These are phyloP conservation scores for Rubroshorea leprosula DNA, from an alignment of 345 rosid species.

Conservation along the genomic window DNA sequence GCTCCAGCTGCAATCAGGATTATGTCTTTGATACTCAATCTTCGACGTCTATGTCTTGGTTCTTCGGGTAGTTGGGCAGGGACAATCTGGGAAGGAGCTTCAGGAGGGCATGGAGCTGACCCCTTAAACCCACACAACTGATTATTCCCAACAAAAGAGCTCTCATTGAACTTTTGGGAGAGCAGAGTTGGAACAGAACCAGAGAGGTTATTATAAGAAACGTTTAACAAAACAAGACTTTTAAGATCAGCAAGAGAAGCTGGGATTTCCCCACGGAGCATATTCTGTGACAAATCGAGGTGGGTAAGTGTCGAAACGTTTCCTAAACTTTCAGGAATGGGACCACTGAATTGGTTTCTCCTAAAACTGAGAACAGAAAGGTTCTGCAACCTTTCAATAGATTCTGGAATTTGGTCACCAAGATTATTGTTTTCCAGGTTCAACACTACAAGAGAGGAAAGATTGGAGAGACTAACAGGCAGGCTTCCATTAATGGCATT, in stretches of 20 bases:
- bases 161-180: conserved; percentile 61
- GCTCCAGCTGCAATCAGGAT: conserved; percentile 75
- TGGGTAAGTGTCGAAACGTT: conserved; percentile 34
- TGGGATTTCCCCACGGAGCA: conserved; percentile 68
- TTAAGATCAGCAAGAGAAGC: conserved; percentile 40
- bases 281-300: conserved; percentile 62
- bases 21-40: conserved; percentile 60
- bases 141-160: conserved; percentile 69
- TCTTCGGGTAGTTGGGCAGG: conserved; percentile 36
- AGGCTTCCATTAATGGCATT: conserved; percentile 50
- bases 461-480: conserved; percentile 37
- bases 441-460: conserved; percentile 38
- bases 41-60: conserved; percentile 26
- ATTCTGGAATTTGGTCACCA: conserved; percentile 35
- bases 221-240: conserved; percentile 58
- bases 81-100: conserved; percentile 29
- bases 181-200: conserved; percentile 75
- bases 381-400: conserved; percentile 34
- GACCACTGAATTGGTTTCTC: conserved; percentile 51
- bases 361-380: conserved; percentile 59
- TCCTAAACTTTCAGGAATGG: conserved; percentile 50
- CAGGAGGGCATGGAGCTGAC: conserved; percentile 52
- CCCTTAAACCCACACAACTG: conserved; percentile 70
- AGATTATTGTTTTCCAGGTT: conserved; percentile 39
- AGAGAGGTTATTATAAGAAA: conserved; percentile 78